These are phyloP conservation scores for Kandelia obovata DNA, from an alignment of 345 rosid species.

Conservation along the genomic window DNA sequence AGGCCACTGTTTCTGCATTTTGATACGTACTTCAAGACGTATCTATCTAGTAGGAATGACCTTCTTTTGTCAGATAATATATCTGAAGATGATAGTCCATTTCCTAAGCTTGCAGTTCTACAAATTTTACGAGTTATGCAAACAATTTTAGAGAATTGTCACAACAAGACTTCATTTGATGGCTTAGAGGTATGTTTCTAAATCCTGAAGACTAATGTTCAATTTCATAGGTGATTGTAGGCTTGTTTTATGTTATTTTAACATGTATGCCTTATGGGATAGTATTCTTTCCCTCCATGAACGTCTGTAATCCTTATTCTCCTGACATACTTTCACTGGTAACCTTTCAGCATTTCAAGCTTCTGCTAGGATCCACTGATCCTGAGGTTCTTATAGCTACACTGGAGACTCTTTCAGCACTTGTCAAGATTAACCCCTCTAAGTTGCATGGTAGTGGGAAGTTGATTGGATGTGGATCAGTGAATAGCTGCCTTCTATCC, in stretches of 20 bases:
- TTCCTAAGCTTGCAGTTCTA: constrained; percentile 78
- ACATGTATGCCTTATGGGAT: neutral
- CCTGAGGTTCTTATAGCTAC: constrained; percentile 89
- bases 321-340: constrained; percentile 16
- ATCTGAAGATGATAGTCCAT: constrained; percentile 59
- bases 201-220: neutral
- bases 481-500: constrained; percentile 76
- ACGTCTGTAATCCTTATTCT: neutral
- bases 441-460: constrained; percentile 88
- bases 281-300: neutral
- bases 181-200: constrained; percentile 69
- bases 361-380: constrained; percentile 86
- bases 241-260: constrained; percentile 1
- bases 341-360: constrained; percentile 77
- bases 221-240: neutral
- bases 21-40: constrained; percentile 84
- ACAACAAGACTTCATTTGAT: constrained; percentile 83
- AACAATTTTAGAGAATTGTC: constrained; percentile 83
- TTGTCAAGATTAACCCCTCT: constrained; percentile 82
- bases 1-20: constrained; percentile 89
- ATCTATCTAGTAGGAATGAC: constrained; percentile 74
- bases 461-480: constrained; percentile 79
- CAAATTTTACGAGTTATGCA: constrained; percentile 91
- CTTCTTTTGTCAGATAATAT: constrained; percentile 69
- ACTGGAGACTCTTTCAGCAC: constrained; percentile 78